Evolutionary conservation across 2,329 filamentous ascomycete species (phyloP).

Genomic region (Claviceps sorghi): DNA sequence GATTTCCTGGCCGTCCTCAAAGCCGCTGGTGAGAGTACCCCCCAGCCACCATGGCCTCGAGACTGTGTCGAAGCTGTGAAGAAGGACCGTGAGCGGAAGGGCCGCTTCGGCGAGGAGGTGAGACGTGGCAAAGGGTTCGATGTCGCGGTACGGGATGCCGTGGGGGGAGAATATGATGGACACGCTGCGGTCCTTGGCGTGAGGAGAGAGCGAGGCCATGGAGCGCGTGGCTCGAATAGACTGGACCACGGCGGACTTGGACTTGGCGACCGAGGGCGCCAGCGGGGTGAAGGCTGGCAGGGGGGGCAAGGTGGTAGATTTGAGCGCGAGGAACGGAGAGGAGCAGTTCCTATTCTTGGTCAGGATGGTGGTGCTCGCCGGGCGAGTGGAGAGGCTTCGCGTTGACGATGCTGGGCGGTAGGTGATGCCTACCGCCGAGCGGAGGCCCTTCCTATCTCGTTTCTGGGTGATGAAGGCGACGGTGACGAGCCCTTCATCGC

Average conservation of each 20-base stretch:
- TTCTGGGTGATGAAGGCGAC: constrained; percentile 51
- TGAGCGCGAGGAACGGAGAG: background rate
- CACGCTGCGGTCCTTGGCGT: constrained; percentile 29
- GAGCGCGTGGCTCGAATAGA: constrained; percentile 23
- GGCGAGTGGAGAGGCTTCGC: constrained; percentile 9
- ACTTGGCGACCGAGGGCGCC: constrained; percentile 19
- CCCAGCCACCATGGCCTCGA: constrained; percentile 47
- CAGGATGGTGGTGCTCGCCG: constrained; percentile 8
- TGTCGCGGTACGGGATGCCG: constrained; percentile 38
- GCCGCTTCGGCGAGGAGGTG: constrained; percentile 42
- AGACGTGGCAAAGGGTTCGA: constrained; percentile 40
- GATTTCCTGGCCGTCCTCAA: constrained; percentile 39
- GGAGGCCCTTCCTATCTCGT: constrained; percentile 43
- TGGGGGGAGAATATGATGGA: constrained; percentile 53
- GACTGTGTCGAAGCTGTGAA: constrained; percentile 49
- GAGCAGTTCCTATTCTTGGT: constrained; percentile 3
- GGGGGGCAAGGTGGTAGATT: constrained; percentile 2
- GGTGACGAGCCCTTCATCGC: constrained; percentile 51
- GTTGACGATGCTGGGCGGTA: constrained; percentile 42
- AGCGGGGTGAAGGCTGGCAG: constrained; percentile 14
- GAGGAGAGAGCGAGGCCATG: constrained; percentile 18
- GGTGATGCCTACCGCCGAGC: constrained; percentile 57
- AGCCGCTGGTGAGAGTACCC: constrained; percentile 41
- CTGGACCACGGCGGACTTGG: constrained; percentile 19
- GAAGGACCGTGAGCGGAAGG: constrained; percentile 46